Evolutionary conservation across 2,329 filamentous ascomycete species (phyloP).

Genomic region (Cephalotrichum gorgonifer): DNA sequence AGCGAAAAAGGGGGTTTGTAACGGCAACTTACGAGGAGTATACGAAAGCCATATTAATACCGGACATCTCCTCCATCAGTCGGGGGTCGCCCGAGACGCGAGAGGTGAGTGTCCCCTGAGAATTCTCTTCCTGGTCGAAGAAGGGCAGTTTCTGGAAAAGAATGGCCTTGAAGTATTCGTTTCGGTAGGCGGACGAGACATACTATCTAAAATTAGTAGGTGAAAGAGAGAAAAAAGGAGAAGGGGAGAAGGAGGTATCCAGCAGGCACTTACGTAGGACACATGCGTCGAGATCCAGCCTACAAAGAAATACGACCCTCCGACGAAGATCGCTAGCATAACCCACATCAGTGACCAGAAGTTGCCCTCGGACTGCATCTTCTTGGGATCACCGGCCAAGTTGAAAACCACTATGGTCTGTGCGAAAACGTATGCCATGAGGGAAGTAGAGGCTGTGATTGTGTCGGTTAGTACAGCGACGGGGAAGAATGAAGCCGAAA

Average conservation of each 20-base stretch:
- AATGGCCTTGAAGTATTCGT: constrained; percentile 52
- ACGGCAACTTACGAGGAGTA: constrained; percentile 14
- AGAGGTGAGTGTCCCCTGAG: constrained; percentile 49
- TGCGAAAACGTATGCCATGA: constrained; percentile 46
- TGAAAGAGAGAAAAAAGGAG: too few species aligned
- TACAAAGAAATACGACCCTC: constrained; percentile 41
- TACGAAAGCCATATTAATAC: constrained; percentile 52
- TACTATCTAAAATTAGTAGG: constrained; percentile 10
- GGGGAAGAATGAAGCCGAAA: too few species aligned
- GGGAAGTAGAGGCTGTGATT: constrained; percentile 31
- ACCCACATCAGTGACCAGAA: constrained; percentile 61
- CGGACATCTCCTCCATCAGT: constrained; percentile 52
- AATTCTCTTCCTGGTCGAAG: constrained; percentile 51
- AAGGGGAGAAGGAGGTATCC: too few species aligned
- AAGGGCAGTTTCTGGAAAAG: constrained; percentile 48
- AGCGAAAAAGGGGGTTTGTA: too few species aligned
- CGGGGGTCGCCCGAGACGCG: constrained; percentile 45
- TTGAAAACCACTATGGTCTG: constrained; percentile 41
- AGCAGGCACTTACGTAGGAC: constrained; percentile 23
- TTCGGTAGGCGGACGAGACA: constrained; percentile 43
- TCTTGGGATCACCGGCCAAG: constrained; percentile 14
- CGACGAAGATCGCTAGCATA: constrained; percentile 41
- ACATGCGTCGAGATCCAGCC: constrained; percentile 32
- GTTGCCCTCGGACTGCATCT: constrained; percentile 12
- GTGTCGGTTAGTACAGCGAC: constrained; percentile 5